A percentile compares a stretch with the other conserved stretches of the same genome.
Evolutionary conservation across 1,139 yeast species (phyloP).

Genomic region (Debaryomycetaceae sp.): DNA sequence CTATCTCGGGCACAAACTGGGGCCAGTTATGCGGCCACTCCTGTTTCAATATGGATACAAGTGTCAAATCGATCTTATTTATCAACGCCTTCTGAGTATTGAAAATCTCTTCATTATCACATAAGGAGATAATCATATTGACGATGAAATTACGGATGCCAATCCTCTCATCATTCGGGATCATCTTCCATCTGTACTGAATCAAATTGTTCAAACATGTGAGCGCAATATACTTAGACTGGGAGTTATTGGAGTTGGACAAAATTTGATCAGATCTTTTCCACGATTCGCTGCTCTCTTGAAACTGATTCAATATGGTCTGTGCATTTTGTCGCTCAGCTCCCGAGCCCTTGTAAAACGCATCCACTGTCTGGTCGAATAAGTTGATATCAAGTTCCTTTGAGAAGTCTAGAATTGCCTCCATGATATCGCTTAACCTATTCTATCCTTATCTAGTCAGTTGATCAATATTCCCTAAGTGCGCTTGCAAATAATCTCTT

Average conservation of each 20-base stretch:
- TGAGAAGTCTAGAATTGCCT: conserved; percentile 80
- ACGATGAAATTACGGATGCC: conserved; percentile 92
- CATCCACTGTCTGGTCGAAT: conserved; percentile 80
- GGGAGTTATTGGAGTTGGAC: conserved; percentile 74
- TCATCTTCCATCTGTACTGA: conserved; percentile 88
- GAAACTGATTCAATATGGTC: conserved; percentile 77
- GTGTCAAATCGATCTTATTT: conserved; percentile 88
- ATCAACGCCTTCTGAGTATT: conserved; percentile 76
- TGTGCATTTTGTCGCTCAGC: conserved; percentile 82
- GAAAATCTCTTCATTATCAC: conserved; percentile 81
- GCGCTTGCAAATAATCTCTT: background rate
- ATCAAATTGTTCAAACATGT: conserved; percentile 87
- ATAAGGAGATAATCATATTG: conserved; percentile 87
- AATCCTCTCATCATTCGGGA: conserved; percentile 78
- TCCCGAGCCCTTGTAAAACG: conserved; percentile 85
- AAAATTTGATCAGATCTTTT: conserved; percentile 86
- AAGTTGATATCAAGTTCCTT: conserved; percentile 75
- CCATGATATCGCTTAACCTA: conserved; percentile 50
- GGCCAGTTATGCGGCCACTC: conserved; percentile 99
- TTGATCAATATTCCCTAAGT: background rate
- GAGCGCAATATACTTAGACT: conserved; percentile 88
- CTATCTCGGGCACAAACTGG: conserved; percentile 90
- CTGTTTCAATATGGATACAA: conserved; percentile 91
- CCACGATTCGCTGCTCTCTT: conserved; percentile 96
- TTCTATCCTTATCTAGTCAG: background rate